A percentile compares a stretch with the other conserved stretches of the same genome.
Conservation (phyloP, 2,329 filamentous ascomycete species). For the Arthrinium phaeospermum region DNA sequence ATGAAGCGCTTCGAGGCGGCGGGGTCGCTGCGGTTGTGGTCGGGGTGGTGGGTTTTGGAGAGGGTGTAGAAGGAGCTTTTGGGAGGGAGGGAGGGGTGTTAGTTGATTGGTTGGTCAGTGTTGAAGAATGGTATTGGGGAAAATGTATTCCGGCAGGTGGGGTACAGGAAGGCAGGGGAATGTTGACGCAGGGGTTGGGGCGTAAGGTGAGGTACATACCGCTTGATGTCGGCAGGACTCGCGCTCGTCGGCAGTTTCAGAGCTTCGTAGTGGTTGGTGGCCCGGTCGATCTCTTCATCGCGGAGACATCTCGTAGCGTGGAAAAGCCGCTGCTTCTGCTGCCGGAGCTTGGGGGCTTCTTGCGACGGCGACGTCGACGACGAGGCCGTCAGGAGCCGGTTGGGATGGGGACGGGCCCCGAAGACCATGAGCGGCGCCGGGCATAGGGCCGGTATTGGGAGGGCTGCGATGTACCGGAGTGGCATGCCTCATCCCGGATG, state of each 20-base stretch:
- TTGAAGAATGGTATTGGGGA: not conserved
- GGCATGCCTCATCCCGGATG: slow-evolving; percentile 69
- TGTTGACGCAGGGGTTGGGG: not conserved
- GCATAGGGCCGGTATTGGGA: slow-evolving; percentile 23
- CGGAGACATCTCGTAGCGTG: not conserved
- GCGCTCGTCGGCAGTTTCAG: slow-evolving; percentile 75
- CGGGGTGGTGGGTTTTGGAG: slow-evolving; percentile 91
- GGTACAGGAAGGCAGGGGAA: slow-evolving; percentile 12
- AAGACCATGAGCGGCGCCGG: slow-evolving; percentile 6
- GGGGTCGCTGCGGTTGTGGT: slow-evolving; percentile 82
- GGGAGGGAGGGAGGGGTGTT: not conserved
- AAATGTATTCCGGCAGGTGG: no score
- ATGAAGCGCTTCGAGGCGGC: slow-evolving; percentile 77
- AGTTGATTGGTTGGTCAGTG: not conserved
- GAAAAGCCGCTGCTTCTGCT: not conserved
- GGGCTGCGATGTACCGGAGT: slow-evolving; percentile 44
- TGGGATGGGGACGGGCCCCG: not conserved
- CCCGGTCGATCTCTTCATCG: slow-evolving; percentile 27
- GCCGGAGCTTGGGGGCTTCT: not conserved
- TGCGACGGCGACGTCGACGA: not conserved
- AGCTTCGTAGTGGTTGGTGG: slow-evolving; percentile 79
- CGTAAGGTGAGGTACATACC: slow-evolving; percentile 52
- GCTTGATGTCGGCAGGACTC: slow-evolving; percentile 81
- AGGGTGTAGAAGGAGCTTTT: slow-evolving; percentile 81
- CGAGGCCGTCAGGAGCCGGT: not conserved